Percentiles rank a stretch among this genome's conserved stretches.
Conservation (phyloP, 768 basidiomycete genomes). For the Boletus vermiculosoides region DNA sequence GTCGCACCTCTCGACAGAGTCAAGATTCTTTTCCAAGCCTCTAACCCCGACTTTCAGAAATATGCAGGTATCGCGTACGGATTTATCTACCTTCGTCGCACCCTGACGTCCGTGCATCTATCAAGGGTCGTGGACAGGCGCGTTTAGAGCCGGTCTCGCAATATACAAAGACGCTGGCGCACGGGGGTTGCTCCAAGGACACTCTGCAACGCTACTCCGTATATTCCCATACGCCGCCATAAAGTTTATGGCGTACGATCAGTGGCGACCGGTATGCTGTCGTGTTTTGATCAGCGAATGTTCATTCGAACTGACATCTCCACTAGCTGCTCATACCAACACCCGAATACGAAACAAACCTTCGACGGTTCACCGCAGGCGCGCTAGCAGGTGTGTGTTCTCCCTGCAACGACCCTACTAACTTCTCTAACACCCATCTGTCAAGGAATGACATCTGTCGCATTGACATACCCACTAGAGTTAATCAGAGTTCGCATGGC, state of each 20-base stretch:
- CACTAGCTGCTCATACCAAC: constrained; percentile 83
- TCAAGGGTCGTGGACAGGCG: constrained; percentile 84
- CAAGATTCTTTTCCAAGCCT: constrained; percentile 98
- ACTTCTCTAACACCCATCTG: not conserved
- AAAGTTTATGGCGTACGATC: constrained; percentile 96
- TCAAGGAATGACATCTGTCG: constrained; percentile 81
- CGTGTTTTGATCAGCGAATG: not conserved
- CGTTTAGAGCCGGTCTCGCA: constrained; percentile 68
- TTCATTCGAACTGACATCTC: not conserved
- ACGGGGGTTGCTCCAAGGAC: constrained; percentile 89
- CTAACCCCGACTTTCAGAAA: constrained; percentile 90
- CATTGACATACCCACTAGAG: constrained; percentile 94
- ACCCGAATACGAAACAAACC: constrained; percentile 69
- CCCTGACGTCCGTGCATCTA: constrained; percentile 6
- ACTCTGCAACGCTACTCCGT: constrained; percentile 90
- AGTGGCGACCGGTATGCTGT: constrained; percentile 65
- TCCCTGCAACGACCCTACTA: not conserved
- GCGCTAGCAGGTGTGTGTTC: constrained; percentile 71
- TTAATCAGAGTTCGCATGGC: constrained; percentile 95
- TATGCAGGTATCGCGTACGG: constrained; percentile 73
- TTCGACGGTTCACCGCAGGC: constrained; percentile 81
- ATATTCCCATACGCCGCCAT: constrained; percentile 97
- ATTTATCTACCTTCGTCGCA: constrained; percentile 26
- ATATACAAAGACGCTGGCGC: constrained; percentile 71
- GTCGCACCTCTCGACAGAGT: constrained; percentile 97